phyloP scores from a whole-genome alignment of 768 basidiomycete genomes.

The Termitomyces sp. region DNA sequence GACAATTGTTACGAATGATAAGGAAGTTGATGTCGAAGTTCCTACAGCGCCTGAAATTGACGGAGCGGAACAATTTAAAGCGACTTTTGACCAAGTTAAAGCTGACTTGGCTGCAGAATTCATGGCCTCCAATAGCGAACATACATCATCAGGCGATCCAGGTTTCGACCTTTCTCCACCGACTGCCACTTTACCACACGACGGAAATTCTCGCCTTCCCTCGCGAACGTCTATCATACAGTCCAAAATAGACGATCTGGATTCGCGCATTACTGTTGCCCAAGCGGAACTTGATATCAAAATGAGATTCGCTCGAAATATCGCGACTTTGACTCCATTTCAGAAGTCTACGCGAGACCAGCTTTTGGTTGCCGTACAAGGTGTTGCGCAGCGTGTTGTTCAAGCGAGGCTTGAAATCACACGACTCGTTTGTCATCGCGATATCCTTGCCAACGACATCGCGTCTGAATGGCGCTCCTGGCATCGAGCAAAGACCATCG shows the following conservation, averaged over 20 bases:
- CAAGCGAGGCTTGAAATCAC: slow-evolving; percentile 67
- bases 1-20: slow-evolving; percentile 21
- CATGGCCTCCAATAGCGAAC: slow-evolving; percentile 20
- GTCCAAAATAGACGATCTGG: slow-evolving; percentile 59
- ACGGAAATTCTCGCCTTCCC: slow-evolving; percentile 27
- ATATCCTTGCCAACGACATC: slow-evolving; percentile 72
- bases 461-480: slow-evolving; percentile 62
- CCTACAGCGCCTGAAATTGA: slow-evolving; percentile 51
- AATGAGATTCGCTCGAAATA: slow-evolving; percentile 71
- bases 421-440: slow-evolving; percentile 68
- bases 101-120: slow-evolving; percentile 65
- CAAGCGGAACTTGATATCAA: slow-evolving; percentile 60
- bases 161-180: slow-evolving; percentile 5
- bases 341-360: slow-evolving; percentile 78
- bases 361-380: slow-evolving; percentile 54
- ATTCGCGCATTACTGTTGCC: slow-evolving; percentile 45
- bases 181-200: slow-evolving; percentile 7
- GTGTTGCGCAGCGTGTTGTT: slow-evolving; percentile 58
- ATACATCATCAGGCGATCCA: slow-evolving; percentile 2
- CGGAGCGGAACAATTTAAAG: slow-evolving; percentile 63
- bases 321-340: slow-evolving; percentile 85
- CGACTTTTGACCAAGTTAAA: slow-evolving; percentile 84
- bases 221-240: slow-evolving; percentile 55
- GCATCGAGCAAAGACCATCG: slow-evolving; percentile 61
- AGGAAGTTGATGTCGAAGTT: slow-evolving; percentile 34